A percentile compares a stretch with the other conserved stretches of the same genome.
Conservation (phyloP, 148 eudicot genomes). For the Nyssa sinensis region DNA sequence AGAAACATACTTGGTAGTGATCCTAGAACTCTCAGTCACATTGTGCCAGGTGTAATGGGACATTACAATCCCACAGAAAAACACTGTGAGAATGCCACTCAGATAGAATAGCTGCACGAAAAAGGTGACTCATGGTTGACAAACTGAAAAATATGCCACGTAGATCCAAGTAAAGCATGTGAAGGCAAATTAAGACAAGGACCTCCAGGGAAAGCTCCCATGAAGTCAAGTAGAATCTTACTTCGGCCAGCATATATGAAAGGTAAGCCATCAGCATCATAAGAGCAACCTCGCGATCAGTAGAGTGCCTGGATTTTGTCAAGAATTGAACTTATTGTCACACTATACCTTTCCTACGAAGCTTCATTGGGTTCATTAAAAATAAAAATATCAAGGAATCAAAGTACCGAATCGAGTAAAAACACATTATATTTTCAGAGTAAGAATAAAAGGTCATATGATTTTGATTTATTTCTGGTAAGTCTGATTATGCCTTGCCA, state of each 20-base stretch:
- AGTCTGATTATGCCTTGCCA: no score
- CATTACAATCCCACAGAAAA: slow-evolving; percentile 94
- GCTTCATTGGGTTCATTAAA: not conserved
- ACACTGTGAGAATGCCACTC: slow-evolving; percentile 87
- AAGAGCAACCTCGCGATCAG: slow-evolving; percentile 84
- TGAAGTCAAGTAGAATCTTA: slow-evolving; percentile 24
- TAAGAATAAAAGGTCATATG: not conserved
- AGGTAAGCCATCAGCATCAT: slow-evolving; percentile 92
- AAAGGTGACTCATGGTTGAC: slow-evolving; percentile 4
- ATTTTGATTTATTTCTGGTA: not conserved
- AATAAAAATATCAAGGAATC: not conserved
- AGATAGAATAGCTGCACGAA: slow-evolving; percentile 63
- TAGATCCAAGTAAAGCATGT: not conserved
- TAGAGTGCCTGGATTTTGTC: slow-evolving; percentile 65
- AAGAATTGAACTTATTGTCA: slow-evolving; percentile 3
- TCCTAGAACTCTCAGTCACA: slow-evolving; percentile 78
- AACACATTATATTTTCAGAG: not conserved
- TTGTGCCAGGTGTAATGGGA: slow-evolving; percentile 93
- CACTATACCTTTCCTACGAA: not conserved
- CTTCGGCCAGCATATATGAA: slow-evolving; percentile 84
- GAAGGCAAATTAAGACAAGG: slow-evolving; percentile 3
- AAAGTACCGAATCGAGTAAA: not conserved
- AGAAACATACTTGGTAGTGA: slow-evolving; percentile 70
- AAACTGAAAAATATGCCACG: not conserved
- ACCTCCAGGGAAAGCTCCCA: not conserved